Evolutionary conservation across 176 grass and related monocot species (phyloP).

Genomic region (Avena sativa): DNA sequence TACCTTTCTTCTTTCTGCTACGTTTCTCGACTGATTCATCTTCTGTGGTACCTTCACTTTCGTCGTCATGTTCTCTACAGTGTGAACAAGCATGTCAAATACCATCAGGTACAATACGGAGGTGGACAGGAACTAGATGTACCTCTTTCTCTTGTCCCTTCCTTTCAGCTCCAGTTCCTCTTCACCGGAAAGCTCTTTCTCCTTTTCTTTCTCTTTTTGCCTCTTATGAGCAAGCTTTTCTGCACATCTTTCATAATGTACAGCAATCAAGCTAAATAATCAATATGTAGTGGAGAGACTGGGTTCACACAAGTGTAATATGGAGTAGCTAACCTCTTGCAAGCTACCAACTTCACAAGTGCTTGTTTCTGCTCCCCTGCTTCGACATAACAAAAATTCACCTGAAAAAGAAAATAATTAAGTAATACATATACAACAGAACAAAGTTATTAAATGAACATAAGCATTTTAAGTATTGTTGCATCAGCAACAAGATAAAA

Average conservation of each 20-base stretch:
- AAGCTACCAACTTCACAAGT: constrained; percentile 94
- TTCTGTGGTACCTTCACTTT: constrained; percentile 33
- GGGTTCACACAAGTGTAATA: constrained; percentile 10
- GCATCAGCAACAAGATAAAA: constrained; percentile 28
- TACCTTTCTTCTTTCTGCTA: constrained; percentile 71
- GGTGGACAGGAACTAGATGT: background rate
- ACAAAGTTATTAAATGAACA: constrained; percentile 20
- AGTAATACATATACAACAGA: background rate
- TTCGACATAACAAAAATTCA: constrained; percentile 97
- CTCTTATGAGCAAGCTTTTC: constrained; percentile 95
- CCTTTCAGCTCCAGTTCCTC: constrained; percentile 49
- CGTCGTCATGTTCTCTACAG: constrained; percentile 56
- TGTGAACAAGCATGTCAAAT: constrained; percentile 38
- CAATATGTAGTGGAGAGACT: background rate
- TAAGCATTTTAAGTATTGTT: background rate
- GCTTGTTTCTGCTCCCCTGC: constrained; percentile 84
- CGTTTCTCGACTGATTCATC: constrained; percentile 48
- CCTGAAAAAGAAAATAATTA: constrained; percentile 47
- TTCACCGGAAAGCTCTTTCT: constrained; percentile 39
- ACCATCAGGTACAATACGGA: background rate
- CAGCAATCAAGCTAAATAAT: constrained; percentile 46
- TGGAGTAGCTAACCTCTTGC: constrained; percentile 60
- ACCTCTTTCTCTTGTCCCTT: constrained; percentile 79
- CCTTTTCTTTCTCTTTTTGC: constrained; percentile 69
- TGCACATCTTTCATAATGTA: constrained; percentile 88